phyloP scores from a whole-genome alignment of 768 basidiomycete species.

The Vararia minispora region DNA sequence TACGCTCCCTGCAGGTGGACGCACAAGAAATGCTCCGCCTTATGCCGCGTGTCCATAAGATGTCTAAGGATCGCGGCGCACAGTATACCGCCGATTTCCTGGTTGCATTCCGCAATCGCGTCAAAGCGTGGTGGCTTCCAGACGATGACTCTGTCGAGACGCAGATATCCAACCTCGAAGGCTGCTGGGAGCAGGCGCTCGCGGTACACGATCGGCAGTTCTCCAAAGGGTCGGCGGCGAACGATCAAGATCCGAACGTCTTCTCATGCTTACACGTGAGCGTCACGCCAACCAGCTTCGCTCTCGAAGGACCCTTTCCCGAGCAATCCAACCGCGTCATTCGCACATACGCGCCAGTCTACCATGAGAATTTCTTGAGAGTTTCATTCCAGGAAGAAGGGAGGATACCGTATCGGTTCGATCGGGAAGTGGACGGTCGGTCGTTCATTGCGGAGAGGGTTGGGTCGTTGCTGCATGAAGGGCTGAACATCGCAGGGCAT shows the following conservation, averaged over 20 bases:
- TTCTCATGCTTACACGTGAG: constrained; percentile 36
- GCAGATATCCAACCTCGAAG: too few species aligned
- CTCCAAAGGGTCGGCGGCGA: background rate
- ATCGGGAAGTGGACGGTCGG: constrained; percentile 43
- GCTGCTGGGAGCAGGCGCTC: too few species aligned
- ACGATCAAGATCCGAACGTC: constrained; percentile 23
- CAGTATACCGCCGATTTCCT: constrained; percentile 27
- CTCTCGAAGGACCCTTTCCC: constrained; percentile 40
- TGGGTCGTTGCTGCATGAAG: constrained; percentile 30
- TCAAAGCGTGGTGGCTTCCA: too few species aligned
- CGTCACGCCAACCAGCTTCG: constrained; percentile 44
- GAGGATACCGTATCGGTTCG: constrained; percentile 38
- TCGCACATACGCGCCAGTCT: constrained; percentile 33
- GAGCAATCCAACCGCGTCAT: constrained; percentile 57
- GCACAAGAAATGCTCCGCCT: constrained; percentile 37
- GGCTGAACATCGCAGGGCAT: constrained; percentile 43
- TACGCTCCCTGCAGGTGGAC: constrained; percentile 31
- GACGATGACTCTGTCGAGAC: too few species aligned
- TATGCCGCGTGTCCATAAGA: constrained; percentile 22
- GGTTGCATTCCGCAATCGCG: too few species aligned
- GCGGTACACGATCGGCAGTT: too few species aligned
- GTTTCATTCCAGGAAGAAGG: constrained; percentile 56
- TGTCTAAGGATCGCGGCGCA: constrained; percentile 22
- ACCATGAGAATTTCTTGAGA: constrained; percentile 47
- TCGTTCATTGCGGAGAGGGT: constrained; percentile 38